Percentiles rank a stretch among this genome's conserved stretches.
Conservation (phyloP, 2,329 filamentous ascomycete species). For the Malbranchea zuffiana region DNA sequence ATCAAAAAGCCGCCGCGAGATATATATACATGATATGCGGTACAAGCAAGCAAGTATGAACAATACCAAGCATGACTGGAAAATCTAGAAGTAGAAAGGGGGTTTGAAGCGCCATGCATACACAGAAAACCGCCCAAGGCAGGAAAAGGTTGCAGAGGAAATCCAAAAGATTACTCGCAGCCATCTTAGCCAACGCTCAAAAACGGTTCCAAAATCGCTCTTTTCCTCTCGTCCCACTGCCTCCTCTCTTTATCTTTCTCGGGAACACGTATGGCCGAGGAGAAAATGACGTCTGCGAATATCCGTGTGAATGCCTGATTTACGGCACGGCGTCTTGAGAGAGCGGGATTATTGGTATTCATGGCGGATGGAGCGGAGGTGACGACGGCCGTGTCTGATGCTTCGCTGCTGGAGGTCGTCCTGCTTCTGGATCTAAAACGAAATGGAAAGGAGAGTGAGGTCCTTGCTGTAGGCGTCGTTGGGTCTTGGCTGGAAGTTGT, state of each 20-base stretch:
- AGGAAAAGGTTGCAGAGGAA: no score
- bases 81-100: no score
- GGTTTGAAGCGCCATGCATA: no score
- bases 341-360: slow-evolving; percentile 36
- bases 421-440: slow-evolving; percentile 10
- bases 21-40: no score
- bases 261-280: slow-evolving; percentile 31
- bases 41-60: no score
- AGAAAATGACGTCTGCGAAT: slow-evolving; percentile 54
- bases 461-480: slow-evolving; percentile 24
- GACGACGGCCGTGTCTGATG: slow-evolving; percentile 12
- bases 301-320: slow-evolving; percentile 54
- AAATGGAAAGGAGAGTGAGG: slow-evolving; percentile 14
- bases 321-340: slow-evolving; percentile 47
- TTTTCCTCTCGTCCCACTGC: slow-evolving; percentile 52
- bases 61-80: no score
- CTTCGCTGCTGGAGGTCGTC: slow-evolving; percentile 7
- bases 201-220: slow-evolving; percentile 60
- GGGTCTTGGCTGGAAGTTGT: slow-evolving; percentile 16
- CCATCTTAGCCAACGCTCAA: slow-evolving; percentile 67
- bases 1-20: no score
- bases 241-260: slow-evolving; percentile 49
- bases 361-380: slow-evolving; percentile 24
- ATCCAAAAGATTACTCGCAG: no score
- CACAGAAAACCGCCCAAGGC: no score